Base-by-base conservation (phyloP, 164 flowering plant species). In the Annona squamosa region DNA sequence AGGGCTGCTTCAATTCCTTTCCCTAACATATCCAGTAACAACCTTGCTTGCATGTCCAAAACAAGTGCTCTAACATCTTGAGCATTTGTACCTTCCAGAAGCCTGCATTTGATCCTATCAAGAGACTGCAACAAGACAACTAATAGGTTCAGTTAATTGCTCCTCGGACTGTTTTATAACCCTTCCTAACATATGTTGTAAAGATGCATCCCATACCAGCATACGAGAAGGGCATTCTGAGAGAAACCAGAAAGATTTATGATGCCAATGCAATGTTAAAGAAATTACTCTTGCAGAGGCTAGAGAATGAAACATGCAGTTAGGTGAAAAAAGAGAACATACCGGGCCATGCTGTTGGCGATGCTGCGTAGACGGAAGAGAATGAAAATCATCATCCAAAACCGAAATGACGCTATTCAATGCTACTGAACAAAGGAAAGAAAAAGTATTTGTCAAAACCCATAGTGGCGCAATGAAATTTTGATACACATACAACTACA, bases 41-140 rank as follows among this genome's bases (percentile, higher is more conserved):
- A 79, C 85, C 99, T 86, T 4, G 98, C 99, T 81, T 96, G 99
- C 99, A 96, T 96, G 74, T 96, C 99, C 66, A 96, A 82, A 81
- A 96, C 99, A 89, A 93, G 87, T 73, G 99, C 99, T 79, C 99
- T 87, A 63, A 96, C 97, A 81, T 96, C 99, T 79, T 96, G 99
- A 73, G 97, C 97, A 86, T 84, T 89, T 77, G 93, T 90, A 74
- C 99, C 99, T 86, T 96, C 99, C 77, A 96, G 81, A 10, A 96
- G 85, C 82, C 99, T 81, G 78, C 98, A 96, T 77, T 96, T 96
- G 80, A 96, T 96, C 86, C 98, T 86, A 82, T 96, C 99, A 26
- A 96, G 83, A 80, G 91, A 87, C 99, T 93, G 91, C 81, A 81
- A 66, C 47, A 57, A 69, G 72, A 45, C 3, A 71, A 46, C 44